These are phyloP conservation scores for Malassezia sympodialis DNA, from an alignment of 1,284 basidiomycete species.

Conservation along the genomic window DNA sequence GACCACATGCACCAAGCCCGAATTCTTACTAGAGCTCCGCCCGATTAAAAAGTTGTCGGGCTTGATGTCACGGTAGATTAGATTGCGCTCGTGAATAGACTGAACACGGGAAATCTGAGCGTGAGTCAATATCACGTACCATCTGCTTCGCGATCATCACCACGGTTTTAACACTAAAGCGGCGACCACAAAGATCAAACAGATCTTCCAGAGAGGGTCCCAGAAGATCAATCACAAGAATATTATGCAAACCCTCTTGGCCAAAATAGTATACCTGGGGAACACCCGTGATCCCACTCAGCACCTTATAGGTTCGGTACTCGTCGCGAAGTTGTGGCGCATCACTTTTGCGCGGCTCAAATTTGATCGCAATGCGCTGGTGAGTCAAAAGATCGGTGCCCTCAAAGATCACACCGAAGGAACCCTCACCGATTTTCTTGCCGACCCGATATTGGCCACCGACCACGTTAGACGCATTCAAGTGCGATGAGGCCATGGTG, in stretches of 20 bases:
- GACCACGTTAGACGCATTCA: slow-evolving; percentile 45
- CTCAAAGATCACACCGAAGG: slow-evolving; percentile 94
- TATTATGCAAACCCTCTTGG: slow-evolving; percentile 93
- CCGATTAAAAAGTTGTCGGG: slow-evolving; percentile 94
- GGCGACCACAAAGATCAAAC: slow-evolving; percentile 90
- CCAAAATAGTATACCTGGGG: slow-evolving; percentile 96
- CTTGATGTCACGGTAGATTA: slow-evolving; percentile 96
- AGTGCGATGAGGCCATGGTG: slow-evolving; percentile 36
- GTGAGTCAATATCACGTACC: slow-evolving; percentile 54
- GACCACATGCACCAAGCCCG: slow-evolving; percentile 73
- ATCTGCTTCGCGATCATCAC: slow-evolving; percentile 95
- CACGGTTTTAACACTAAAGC: slow-evolving; percentile 88
- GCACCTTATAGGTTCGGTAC: slow-evolving; percentile 90
- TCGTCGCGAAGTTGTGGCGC: slow-evolving; percentile 91
- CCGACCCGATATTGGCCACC: slow-evolving; percentile 70
- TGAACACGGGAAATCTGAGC: slow-evolving; percentile 58
- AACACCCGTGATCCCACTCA: slow-evolving; percentile 65
- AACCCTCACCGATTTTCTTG: slow-evolving; percentile 58
- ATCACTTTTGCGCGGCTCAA: slow-evolving; percentile 92
- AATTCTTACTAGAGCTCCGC: slow-evolving; percentile 72
- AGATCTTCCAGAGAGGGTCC: slow-evolving; percentile 86
- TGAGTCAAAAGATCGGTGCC: slow-evolving; percentile 89
- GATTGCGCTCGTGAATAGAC: slow-evolving; percentile 90
- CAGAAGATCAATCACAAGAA: slow-evolving; percentile 87
- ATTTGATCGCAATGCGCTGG: slow-evolving; percentile 94